Base-by-base conservation (phyloP, 208 protist genomes). In the Angomonas deanei region DNA sequence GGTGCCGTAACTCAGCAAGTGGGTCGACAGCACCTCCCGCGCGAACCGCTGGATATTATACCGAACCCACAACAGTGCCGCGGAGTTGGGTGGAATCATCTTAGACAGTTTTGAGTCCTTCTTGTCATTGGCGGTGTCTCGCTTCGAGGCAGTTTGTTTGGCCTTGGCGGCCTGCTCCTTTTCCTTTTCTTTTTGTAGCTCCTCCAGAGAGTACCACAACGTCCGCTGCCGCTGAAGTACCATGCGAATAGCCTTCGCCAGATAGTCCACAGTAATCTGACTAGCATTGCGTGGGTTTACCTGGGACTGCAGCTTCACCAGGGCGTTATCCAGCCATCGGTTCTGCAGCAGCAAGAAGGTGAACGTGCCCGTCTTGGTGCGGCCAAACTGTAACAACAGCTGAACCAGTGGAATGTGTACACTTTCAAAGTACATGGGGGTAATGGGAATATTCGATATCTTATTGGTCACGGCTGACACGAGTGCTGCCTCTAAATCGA, bases 401-500 rank as follows among this genome's bases (percentile, higher is more conserved):
- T 91, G 84, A 3, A 91, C 62, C 3, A 88, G 72, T 26, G 88
- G 88, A 28, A 94, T 73, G 62, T 94, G 88, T 36, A 88, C 52
- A 59, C 80, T 91, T 66, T 94, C 82, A 28, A 76, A 66, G 50
- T 87, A 86, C 70, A 89, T 64, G 13, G 81, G 72, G 17, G 84
- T 80, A 59, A 91, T 75, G 3, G 84, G 82, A 0, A 94, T 53
- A 52, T 71, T 52, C 19, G 72, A 59, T 23, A 92, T 48, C 47
- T 79, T 78, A 11, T 57, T 50, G 38, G 73, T 31, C 6, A 90
- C 79, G 6, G 78, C 64, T 24, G 46, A 23, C 26, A 92, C 85
- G 31, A 94, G 78, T 13, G 71, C 63, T 8, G 78, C 74, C 46
- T 92, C 84, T 23, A 91, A 65, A 50, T 86, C 78, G 3, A 92